Evolutionary conservation across 805 yeast species (phyloP).

Genomic region (Saturnispora zaruensis): DNA sequence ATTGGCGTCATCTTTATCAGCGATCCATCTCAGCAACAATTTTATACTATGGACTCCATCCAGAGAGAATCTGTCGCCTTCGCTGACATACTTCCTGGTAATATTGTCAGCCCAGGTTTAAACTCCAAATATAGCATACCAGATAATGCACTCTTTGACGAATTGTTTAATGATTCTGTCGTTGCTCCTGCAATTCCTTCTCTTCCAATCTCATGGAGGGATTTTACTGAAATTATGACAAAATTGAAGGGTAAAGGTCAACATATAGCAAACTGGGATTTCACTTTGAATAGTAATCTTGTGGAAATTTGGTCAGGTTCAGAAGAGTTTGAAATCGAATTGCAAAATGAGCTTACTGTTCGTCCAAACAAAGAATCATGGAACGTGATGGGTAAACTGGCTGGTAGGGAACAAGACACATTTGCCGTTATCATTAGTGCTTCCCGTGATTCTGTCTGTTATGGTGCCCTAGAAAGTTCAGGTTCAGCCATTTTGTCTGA

Average conservation of each 20-base stretch:
- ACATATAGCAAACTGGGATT: conserved; percentile 30
- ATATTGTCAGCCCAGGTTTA: conserved; percentile 75
- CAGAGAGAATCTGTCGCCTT: conserved; percentile 48
- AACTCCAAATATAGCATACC: conserved; percentile 28
- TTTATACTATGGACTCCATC: conserved; percentile 36
- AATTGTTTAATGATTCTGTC: conserved; percentile 37
- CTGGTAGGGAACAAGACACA: conserved; percentile 72
- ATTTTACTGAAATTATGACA: conserved; percentile 41
- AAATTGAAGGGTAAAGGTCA: conserved; percentile 32
- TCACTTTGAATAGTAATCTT: conserved; percentile 18
- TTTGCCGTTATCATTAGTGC: conserved; percentile 76
- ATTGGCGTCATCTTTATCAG: conserved; percentile 62
- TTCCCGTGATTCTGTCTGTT: conserved; percentile 57
- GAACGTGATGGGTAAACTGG: conserved; percentile 71
- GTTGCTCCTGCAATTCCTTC: conserved; percentile 67
- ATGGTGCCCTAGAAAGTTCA: conserved; percentile 69
- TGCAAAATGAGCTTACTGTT: conserved; percentile 34
- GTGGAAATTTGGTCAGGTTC: conserved; percentile 40
- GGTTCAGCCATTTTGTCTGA: conserved; percentile 71
- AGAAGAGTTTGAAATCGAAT: conserved; percentile 19
- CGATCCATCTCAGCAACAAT: conserved; percentile 27
- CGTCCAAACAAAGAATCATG: conserved; percentile 57
- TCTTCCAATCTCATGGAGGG: conserved; percentile 69
- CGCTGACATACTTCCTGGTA: conserved; percentile 62
- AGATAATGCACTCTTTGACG: conserved; percentile 32